phyloP scores from a whole-genome alignment of 768 basidiomycete species.

The Tulasnella calospora region DNA sequence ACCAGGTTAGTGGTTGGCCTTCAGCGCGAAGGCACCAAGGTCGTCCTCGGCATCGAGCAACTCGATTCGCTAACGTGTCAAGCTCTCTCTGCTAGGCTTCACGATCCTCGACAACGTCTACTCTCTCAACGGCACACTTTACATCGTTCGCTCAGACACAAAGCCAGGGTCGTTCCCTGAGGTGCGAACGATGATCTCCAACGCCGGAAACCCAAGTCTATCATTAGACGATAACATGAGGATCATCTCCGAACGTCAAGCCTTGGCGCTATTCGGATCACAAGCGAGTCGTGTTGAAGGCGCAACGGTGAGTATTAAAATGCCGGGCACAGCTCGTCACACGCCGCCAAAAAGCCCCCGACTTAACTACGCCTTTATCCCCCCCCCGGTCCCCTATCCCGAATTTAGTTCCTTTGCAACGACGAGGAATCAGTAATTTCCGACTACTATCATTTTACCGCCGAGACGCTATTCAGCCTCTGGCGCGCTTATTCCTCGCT shows the following conservation, averaged over 20 bases:
- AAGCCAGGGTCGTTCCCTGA: conserved; percentile 62
- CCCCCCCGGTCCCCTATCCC: neutral
- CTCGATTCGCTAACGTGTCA: too few species aligned
- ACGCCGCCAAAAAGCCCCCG: neutral
- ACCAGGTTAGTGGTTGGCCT: conserved; percentile 8
- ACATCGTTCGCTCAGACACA: conserved; percentile 69
- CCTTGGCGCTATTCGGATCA: conserved; percentile 61
- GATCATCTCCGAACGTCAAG: conserved; percentile 64
- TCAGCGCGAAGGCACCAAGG: too few species aligned
- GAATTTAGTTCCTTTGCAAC: conserved; percentile 66
- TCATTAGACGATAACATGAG: conserved; percentile 74
- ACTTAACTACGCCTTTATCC: neutral
- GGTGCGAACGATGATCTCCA: conserved; percentile 63
- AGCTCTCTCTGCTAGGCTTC: conserved; percentile 57
- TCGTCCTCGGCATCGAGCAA: too few species aligned
- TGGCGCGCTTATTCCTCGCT: conserved; percentile 86
- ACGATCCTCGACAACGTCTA: conserved; percentile 84
- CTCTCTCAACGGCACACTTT: conserved; percentile 73
- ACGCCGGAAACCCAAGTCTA: conserved; percentile 54
- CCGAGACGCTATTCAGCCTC: conserved; percentile 85
- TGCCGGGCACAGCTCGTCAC: neutral
- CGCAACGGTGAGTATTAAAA: conserved; percentile 49
- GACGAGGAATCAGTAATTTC: conserved; percentile 72
- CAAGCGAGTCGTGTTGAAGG: conserved; percentile 72
- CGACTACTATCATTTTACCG: conserved; percentile 91